phyloP scores from a whole-genome alignment of 805 yeast species.

The Lipomyces sp. region DNA sequence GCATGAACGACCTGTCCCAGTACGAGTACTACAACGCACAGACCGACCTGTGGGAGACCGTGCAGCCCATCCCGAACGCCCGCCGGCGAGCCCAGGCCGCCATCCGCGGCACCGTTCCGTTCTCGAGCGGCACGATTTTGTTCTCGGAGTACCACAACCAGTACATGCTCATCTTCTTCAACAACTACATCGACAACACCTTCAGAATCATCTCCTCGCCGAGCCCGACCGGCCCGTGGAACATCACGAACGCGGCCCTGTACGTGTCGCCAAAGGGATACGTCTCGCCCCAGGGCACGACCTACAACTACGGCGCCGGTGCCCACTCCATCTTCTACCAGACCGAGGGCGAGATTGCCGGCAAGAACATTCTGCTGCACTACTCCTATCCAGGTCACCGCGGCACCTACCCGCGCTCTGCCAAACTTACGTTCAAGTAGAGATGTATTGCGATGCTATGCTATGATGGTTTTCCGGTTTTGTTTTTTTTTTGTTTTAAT shows the following conservation, averaged over 20 bases:
- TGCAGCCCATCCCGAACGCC: slow-evolving; percentile 7
- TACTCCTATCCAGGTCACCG: slow-evolving; percentile 21
- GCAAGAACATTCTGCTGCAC: slow-evolving; percentile 15
- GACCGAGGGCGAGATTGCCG: background rate
- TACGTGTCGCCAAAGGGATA: slow-evolving; percentile 11
- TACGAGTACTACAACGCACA: slow-evolving; percentile 20
- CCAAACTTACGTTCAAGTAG: too few species aligned
- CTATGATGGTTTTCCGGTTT: too few species aligned
- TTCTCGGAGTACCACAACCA: slow-evolving; percentile 25
- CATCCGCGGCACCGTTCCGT: slow-evolving; percentile 15
- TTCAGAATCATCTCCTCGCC: slow-evolving; percentile 12
- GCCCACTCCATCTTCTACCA: slow-evolving; percentile 12
- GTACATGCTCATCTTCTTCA: slow-evolving; percentile 22
- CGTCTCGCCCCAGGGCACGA: slow-evolving; percentile 7
- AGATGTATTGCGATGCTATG: too few species aligned
- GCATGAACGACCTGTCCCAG: slow-evolving; percentile 8
- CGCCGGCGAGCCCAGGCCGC: slow-evolving; percentile 17
- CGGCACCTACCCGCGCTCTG: background rate
- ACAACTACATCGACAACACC: slow-evolving; percentile 19
- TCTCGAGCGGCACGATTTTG: slow-evolving; percentile 22
- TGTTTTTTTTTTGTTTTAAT: too few species aligned
- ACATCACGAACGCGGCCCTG: slow-evolving; percentile 1
- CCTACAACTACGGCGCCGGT: slow-evolving; percentile 27
- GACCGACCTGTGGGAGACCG: slow-evolving; percentile 8
- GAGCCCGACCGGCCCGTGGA: slow-evolving; percentile 26